A percentile compares a stretch with the other conserved stretches of the same genome.
Conservation (phyloP, 352 stramenopile genomes). For the Phytophthora hybrid region DNA sequence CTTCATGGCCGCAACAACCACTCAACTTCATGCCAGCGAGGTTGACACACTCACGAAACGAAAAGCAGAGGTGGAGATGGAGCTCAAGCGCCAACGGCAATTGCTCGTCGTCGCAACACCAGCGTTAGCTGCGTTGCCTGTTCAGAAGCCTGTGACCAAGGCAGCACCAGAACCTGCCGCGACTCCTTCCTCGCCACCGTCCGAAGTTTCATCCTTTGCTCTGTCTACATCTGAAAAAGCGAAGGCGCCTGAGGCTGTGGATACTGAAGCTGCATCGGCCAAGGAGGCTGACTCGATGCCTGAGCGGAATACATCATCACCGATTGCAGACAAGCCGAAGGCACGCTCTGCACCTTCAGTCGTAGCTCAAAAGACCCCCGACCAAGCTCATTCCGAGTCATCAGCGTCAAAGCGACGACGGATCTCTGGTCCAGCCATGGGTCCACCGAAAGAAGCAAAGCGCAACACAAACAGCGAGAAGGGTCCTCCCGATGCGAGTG, state of each 20-base stretch:
- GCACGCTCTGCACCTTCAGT: constrained; percentile 4
- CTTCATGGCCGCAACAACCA: constrained; percentile 70
- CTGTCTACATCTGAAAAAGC: background rate
- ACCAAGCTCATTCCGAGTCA: constrained; percentile 5
- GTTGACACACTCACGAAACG: constrained; percentile 33
- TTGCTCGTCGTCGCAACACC: constrained; percentile 64
- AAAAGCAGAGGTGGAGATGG: constrained; percentile 42
- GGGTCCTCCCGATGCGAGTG: constrained; percentile 15
- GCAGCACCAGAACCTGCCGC: constrained; percentile 1
- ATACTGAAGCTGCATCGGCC: background rate
- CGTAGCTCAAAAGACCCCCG: background rate
- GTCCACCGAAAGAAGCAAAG: constrained; percentile 19
- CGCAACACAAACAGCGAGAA: constrained; percentile 1
- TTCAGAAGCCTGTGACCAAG: constrained; percentile 27
- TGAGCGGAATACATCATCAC: background rate
- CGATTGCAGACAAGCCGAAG: constrained; percentile 2
- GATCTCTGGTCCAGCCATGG: constrained; percentile 47
- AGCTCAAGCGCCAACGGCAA: constrained; percentile 59
- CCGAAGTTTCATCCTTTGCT: background rate
- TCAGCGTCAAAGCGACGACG: constrained; percentile 47
- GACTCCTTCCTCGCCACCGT: background rate
- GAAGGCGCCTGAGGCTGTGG: background rate
- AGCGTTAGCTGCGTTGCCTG: constrained; percentile 45
- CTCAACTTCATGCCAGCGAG: constrained; percentile 54
- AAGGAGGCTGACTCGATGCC: constrained; percentile 4